These are phyloP conservation scores for Suillus tomentosus DNA, from an alignment of 768 basidiomycete genomes.

Conservation along the genomic window DNA sequence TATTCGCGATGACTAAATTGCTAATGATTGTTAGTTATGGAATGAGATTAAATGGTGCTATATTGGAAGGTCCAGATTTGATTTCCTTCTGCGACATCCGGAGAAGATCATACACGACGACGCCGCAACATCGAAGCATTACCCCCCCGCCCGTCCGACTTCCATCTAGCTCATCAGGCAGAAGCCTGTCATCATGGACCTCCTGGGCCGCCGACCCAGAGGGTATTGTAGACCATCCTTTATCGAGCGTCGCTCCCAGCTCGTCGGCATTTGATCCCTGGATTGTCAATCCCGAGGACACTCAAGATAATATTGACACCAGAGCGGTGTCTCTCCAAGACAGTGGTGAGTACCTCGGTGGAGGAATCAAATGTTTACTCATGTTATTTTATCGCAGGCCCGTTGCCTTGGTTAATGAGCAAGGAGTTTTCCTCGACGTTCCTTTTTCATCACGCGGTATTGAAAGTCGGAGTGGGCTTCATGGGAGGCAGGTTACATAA, in stretches of 20 bases:
- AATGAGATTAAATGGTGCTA: background rate
- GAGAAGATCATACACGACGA: background rate
- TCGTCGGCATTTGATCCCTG: background rate
- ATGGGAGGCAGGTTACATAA: background rate
- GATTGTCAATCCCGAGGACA: background rate
- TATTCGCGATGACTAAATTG: background rate
- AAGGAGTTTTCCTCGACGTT: background rate
- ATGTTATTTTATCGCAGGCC: background rate
- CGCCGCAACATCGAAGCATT: no score
- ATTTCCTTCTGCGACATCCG: background rate
- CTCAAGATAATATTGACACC: background rate
- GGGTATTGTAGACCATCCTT: background rate
- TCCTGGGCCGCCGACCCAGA: background rate
- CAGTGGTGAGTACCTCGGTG: background rate
- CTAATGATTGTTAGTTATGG: background rate
- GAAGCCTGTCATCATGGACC: background rate
- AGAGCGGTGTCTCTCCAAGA: background rate
- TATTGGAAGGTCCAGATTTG: background rate
- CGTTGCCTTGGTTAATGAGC: background rate
- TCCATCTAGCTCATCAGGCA: background rate
- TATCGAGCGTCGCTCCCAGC: background rate
- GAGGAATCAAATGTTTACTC: background rate
- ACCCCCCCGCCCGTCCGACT: background rate
- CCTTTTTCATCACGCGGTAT: background rate
- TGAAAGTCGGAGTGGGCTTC: background rate